These are phyloP conservation scores for Hygrocybe coccinea DNA, from an alignment of 768 basidiomycete genomes.

Conservation along the genomic window DNA sequence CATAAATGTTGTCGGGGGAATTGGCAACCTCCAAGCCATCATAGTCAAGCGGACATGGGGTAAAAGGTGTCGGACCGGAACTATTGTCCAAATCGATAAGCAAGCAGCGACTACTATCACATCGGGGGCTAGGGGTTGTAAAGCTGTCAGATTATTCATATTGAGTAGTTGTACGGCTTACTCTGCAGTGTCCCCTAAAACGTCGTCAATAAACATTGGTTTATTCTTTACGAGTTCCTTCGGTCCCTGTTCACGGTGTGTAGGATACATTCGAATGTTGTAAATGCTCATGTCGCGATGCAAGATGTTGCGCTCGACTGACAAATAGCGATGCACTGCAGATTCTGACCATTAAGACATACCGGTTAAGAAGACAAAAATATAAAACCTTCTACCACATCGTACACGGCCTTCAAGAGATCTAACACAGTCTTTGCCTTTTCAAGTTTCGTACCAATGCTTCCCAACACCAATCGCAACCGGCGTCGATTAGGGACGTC, in stretches of 20 bases:
- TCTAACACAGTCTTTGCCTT: neutral
- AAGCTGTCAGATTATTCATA: neutral
- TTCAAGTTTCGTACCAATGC: neutral
- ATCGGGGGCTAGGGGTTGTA: neutral
- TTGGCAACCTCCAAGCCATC: neutral
- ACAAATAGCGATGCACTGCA: slow-evolving; percentile 1
- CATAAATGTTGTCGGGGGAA: neutral
- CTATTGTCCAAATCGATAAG: slow-evolving; percentile 3
- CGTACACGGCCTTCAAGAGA: neutral
- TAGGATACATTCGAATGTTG: slow-evolving; percentile 1
- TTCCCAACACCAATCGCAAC: neutral
- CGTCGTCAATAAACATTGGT: neutral
- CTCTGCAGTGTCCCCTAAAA: neutral
- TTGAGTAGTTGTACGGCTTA: neutral
- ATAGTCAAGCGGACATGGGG: neutral
- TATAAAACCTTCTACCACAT: neutral
- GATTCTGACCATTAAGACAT: neutral
- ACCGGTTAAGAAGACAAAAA: neutral
- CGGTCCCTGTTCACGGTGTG: neutral
- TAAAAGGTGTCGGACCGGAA: neutral
- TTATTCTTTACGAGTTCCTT: neutral
- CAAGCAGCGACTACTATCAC: neutral
- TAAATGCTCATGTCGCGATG: slow-evolving; percentile 2
- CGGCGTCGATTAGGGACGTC: neutral
- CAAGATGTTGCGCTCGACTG: neutral